Percentiles rank a stretch among this genome's conserved stretches.
Evolutionary conservation across 345 rosid species (phyloP).

Genomic region (Hevea brasiliensis): DNA sequence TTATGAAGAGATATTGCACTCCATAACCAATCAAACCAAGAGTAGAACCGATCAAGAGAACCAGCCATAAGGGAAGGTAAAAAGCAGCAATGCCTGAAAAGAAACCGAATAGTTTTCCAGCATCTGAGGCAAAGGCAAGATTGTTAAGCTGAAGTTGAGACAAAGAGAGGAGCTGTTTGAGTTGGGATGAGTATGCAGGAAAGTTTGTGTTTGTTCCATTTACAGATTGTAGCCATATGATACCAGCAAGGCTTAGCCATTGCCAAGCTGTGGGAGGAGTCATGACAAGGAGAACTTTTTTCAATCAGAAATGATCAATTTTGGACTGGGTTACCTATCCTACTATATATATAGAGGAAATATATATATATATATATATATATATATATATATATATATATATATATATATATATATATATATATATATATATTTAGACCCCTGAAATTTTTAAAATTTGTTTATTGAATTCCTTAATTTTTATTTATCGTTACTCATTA

Average conservation of each 20-base stretch:
- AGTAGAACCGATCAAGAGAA: constrained; percentile 64
- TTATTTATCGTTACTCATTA: no score
- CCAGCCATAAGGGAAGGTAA: constrained; percentile 67
- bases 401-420: no score
- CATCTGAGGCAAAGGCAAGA: constrained; percentile 89
- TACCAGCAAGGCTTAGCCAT: constrained; percentile 76
- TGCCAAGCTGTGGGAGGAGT: constrained; percentile 21
- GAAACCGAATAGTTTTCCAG: constrained; percentile 88
- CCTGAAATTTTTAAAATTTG: background rate
- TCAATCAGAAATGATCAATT: background rate
- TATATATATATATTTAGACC: no score
- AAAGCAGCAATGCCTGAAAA: constrained; percentile 78
- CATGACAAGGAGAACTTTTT: background rate
- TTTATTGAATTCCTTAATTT: no score
- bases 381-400: no score
- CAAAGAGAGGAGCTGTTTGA: constrained; percentile 65
- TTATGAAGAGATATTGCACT: constrained; percentile 65
- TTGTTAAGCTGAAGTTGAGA: constrained; percentile 79
- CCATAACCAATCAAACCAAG: constrained; percentile 79
- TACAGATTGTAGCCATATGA: constrained; percentile 78
- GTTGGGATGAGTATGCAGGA: constrained; percentile 88
- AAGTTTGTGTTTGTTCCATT: constrained; percentile 81
- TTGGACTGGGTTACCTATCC: background rate
- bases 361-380: no score
- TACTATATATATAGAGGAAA: no score